These are phyloP conservation scores for Leccinum disarticulatum DNA, from an alignment of 768 basidiomycete species.

Conservation along the genomic window DNA sequence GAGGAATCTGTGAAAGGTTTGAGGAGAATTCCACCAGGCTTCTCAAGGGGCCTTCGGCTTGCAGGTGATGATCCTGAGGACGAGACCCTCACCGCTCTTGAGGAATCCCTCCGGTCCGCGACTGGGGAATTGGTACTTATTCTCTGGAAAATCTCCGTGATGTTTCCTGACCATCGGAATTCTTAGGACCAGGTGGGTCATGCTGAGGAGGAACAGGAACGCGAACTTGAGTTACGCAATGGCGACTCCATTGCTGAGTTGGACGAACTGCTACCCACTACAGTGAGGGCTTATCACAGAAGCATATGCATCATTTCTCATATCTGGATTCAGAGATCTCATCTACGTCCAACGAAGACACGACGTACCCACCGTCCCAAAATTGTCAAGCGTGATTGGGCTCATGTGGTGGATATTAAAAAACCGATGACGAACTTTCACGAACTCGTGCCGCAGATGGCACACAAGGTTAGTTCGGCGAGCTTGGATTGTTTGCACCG, in stretches of 20 bases:
- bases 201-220: slow-evolving; percentile 22
- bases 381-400: slow-evolving; percentile 90
- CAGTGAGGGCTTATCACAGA: slow-evolving; percentile 33
- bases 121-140: slow-evolving; percentile 18
- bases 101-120: slow-evolving; percentile 16
- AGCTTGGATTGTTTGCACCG: neutral
- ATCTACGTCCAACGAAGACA: slow-evolving; percentile 54
- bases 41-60: slow-evolving; percentile 75
- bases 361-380: slow-evolving; percentile 44
- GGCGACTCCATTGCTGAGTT: slow-evolving; percentile 48
- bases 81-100: slow-evolving; percentile 37
- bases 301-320: slow-evolving; percentile 3
- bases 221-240: slow-evolving; percentile 18
- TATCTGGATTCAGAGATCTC: slow-evolving; percentile 44
- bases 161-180: slow-evolving; percentile 27
- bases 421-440: slow-evolving; percentile 85
- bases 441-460: slow-evolving; percentile 95
- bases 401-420: slow-evolving; percentile 93
- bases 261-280: slow-evolving; percentile 75
- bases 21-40: slow-evolving; percentile 77
- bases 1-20: slow-evolving; percentile 46
- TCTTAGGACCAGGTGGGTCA: slow-evolving; percentile 22
- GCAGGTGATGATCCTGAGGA: slow-evolving; percentile 55
- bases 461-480: slow-evolving; percentile 65
- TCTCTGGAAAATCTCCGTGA: slow-evolving; percentile 4